Percentiles rank a stretch among this genome's conserved stretches.
These are phyloP conservation scores for Polygonum maritimum DNA, from an alignment of 148 eudicot species.

Conservation along the genomic window DNA sequence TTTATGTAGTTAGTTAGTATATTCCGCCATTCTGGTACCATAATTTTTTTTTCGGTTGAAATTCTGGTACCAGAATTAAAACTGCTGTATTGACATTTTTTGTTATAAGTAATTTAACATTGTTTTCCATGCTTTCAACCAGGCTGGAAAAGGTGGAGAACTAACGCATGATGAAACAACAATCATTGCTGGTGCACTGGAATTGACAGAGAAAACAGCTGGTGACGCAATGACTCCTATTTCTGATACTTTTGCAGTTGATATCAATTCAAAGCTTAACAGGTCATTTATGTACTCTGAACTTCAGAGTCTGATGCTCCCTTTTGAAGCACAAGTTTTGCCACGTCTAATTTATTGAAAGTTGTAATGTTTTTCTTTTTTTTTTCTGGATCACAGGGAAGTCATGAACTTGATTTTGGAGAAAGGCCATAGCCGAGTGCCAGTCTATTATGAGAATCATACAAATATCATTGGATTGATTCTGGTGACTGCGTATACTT, in stretches of 20 bases:
- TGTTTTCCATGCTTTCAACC: neutral
- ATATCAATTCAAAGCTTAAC: conserved; percentile 51
- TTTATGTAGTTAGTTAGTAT: neutral
- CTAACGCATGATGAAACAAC: conserved; percentile 70
- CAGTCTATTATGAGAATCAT: conserved; percentile 49
- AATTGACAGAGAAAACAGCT: conserved; percentile 55
- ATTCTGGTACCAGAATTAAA: neutral
- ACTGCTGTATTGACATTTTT: neutral
- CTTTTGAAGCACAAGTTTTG: neutral
- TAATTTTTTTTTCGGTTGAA: no score
- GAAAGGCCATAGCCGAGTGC: conserved; percentile 75
- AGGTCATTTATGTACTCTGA: conserved; percentile 15
- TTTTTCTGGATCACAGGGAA: conserved; percentile 30
- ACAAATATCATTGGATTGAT: conserved; percentile 68
- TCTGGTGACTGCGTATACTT: conserved; percentile 18
- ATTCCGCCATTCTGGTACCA: neutral
- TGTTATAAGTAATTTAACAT: neutral
- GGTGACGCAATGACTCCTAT: conserved; percentile 81
- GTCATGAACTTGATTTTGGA: conserved; percentile 55
- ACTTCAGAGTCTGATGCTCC: neutral
- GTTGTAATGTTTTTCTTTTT: neutral
- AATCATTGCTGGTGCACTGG: conserved; percentile 73
- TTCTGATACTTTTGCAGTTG: conserved; percentile 57
- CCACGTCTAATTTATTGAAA: neutral
- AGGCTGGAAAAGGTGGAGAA: conserved; percentile 95